Conservation (phyloP, 2,329 filamentous ascomycete species). For the Alternaria sp. region DNA sequence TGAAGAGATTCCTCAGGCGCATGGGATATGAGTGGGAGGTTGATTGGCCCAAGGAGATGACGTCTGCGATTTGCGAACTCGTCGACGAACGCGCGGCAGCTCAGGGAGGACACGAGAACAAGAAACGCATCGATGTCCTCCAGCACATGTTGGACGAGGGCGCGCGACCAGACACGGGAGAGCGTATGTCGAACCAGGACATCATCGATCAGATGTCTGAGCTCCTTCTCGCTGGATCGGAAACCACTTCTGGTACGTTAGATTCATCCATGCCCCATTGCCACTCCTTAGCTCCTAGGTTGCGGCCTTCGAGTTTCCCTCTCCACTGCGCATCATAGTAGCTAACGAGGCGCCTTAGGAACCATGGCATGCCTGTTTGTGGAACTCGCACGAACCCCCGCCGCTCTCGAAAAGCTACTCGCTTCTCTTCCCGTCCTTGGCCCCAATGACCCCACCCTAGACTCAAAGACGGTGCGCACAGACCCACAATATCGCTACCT, state of each 20-base stretch:
- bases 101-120: neutral
- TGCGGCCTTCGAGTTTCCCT: neutral
- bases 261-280: neutral
- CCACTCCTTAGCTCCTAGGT: neutral
- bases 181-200: constrained; percentile 2
- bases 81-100: constrained; percentile 1
- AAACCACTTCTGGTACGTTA: constrained; percentile 1
- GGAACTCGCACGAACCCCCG: neutral
- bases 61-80: constrained; percentile 4
- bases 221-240: neutral
- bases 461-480: neutral
- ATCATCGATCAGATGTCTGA: constrained; percentile 2
- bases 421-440: neutral
- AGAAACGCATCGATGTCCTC: neutral
- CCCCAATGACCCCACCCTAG: neutral
- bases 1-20: neutral
- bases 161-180: constrained; percentile 1
- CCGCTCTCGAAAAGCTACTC: neutral
- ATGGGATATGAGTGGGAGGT: neutral
- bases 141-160: constrained; percentile 2
- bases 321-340: neutral
- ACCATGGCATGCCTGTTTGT: constrained; percentile 2
- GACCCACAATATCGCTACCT: neutral
- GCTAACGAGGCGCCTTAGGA: neutral
- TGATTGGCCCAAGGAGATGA: constrained; percentile 5